phyloP scores from a whole-genome alignment of 495 filamentous ascomycete species.

The Neohortaea acidophila region DNA sequence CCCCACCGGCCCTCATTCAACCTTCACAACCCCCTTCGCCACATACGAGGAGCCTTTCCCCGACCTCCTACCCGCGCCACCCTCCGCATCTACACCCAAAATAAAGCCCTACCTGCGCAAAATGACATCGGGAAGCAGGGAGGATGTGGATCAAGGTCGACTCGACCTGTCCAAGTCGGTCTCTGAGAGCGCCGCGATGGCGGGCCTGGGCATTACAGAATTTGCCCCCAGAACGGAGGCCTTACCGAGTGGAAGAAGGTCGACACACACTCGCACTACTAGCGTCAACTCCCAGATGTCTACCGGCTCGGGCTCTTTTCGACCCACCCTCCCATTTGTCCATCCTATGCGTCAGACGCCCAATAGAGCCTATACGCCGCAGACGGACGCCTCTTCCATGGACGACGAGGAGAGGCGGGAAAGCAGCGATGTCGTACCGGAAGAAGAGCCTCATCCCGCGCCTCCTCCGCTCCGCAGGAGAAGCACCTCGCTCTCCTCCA shows the following conservation, averaged over 20 bases:
- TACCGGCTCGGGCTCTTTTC: constrained; percentile 32
- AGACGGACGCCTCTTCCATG: constrained; percentile 34
- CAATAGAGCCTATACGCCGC: constrained; percentile 37
- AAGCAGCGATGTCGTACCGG: constrained; percentile 22
- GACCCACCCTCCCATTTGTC: constrained; percentile 38
- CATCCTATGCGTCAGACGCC: constrained; percentile 46
- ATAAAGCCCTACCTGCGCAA: constrained; percentile 46
- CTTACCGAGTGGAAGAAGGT: constrained; percentile 19
- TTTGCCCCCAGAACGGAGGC: constrained; percentile 29
- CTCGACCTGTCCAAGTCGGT: constrained; percentile 42
- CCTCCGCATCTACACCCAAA: constrained; percentile 25
- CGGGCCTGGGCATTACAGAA: constrained; percentile 38
- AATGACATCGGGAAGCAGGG: constrained; percentile 23
- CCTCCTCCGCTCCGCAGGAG: constrained; percentile 16
- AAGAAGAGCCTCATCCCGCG: constrained; percentile 23
- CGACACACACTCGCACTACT: constrained; percentile 38
- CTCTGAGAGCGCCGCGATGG: constrained; percentile 39
- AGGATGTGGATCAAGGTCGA: constrained; percentile 25
- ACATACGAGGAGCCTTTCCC: constrained; percentile 24
- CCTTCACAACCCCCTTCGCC: constrained; percentile 25
- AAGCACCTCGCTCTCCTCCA: constrained; percentile 20
- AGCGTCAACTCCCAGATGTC: constrained; percentile 44
- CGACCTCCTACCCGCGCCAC: constrained; percentile 3
- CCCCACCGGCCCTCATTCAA: constrained; percentile 8
- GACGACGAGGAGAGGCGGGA: constrained; percentile 31